Evolutionary conservation across 441 rosid genomes (phyloP).

Genomic region (Pelargonium cotyledonis): DNA sequence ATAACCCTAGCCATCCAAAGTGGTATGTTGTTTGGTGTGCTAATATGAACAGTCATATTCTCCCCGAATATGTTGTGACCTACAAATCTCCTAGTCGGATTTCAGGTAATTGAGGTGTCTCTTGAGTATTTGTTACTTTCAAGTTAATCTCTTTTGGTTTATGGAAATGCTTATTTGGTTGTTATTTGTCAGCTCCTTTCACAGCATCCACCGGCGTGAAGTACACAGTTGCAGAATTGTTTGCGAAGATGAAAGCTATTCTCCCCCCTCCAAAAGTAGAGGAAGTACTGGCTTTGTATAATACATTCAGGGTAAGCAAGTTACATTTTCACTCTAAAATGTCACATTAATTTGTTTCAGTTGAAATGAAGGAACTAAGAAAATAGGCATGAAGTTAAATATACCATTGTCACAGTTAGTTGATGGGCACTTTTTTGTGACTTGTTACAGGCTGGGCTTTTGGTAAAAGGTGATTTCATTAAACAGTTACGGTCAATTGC

Average conservation of each 20-base stretch:
- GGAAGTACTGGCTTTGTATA: constrained; percentile 26
- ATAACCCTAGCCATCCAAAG: constrained; percentile 33
- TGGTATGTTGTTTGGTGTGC: constrained; percentile 40
- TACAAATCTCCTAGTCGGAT: constrained; percentile 28
- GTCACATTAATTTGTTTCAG: background rate
- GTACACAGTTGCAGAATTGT: constrained; percentile 26
- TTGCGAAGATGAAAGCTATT: constrained; percentile 30
- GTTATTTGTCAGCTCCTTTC: constrained; percentile 16
- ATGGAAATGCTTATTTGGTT: background rate
- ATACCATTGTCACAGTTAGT: background rate
- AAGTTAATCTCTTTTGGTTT: background rate
- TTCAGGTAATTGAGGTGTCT: constrained; percentile 23
- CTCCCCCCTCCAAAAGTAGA: constrained; percentile 33
- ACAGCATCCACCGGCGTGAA: constrained; percentile 8
- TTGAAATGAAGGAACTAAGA: background rate
- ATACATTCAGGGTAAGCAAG: constrained; percentile 28
- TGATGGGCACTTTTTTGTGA: background rate
- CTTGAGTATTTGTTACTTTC: background rate
- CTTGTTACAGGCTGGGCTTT: constrained; percentile 30
- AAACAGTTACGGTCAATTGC: constrained; percentile 26
- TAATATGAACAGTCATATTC: constrained; percentile 33
- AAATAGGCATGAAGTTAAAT: background rate
- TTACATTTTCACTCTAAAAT: background rate
- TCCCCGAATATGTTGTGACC: constrained; percentile 49
- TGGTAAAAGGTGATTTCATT: constrained; percentile 29